Conservation (phyloP, 2,329 filamentous ascomycete genomes). For the Sarocladium strictum region DNA sequence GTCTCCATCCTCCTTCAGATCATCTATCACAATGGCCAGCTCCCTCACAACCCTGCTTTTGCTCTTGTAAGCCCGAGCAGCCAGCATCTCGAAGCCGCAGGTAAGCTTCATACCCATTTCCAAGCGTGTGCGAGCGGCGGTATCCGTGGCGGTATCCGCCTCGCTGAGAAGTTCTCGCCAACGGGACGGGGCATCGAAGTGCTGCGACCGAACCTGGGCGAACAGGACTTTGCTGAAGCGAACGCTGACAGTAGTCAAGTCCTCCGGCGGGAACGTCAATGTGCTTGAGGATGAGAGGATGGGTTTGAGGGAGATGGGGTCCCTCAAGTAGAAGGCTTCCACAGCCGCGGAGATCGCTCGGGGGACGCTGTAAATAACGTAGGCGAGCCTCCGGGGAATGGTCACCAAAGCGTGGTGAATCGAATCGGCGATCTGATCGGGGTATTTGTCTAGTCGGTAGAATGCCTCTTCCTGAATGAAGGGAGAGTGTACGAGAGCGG, state of each 20-base stretch:
- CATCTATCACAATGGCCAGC: constrained; percentile 68
- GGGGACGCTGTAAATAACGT: constrained; percentile 69
- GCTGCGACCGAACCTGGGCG: constrained; percentile 83
- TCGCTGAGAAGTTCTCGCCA: constrained; percentile 28
- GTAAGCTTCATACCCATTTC: constrained; percentile 85
- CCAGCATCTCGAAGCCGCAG: constrained; percentile 85
- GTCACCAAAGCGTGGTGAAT: constrained; percentile 70
- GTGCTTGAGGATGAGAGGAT: constrained; percentile 49
- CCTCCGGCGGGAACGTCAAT: constrained; percentile 65
- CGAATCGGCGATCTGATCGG: constrained; percentile 64
- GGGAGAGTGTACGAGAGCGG: constrained; percentile 61
- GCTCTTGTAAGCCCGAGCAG: constrained; percentile 59
- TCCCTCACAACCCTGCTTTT: constrained; percentile 67
- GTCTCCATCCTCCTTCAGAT: constrained; percentile 67
- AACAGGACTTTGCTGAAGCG: constrained; percentile 85
- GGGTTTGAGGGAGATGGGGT: constrained; percentile 68
- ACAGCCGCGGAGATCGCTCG: constrained; percentile 75
- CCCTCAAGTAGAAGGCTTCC: constrained; percentile 88
- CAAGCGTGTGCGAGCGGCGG: constrained; percentile 25
- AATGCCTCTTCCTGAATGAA: constrained; percentile 85
- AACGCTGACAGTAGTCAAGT: constrained; percentile 73
- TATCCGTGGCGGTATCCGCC: constrained; percentile 13
- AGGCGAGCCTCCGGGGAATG: constrained; percentile 76
- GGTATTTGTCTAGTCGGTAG: constrained; percentile 80
- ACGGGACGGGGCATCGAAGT: constrained; percentile 60